Evolutionary conservation across 177 flowering plant species (phyloP).

Genomic region (Vitis hybrid): DNA sequence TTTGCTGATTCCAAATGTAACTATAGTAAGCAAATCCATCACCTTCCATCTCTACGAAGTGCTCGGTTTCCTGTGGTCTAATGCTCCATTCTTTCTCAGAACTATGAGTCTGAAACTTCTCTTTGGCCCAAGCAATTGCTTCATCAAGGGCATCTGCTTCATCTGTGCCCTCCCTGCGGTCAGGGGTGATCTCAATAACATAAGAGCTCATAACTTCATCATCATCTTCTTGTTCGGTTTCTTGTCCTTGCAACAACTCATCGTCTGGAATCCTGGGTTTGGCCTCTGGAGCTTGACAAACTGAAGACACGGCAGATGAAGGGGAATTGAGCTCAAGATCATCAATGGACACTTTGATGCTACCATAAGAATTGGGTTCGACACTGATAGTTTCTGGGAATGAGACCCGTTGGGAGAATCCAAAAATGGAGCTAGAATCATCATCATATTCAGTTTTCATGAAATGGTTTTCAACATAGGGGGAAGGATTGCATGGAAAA

Average conservation of each 20-base stretch:
- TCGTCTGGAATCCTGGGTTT: conserved; percentile 9
- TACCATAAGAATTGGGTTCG: conserved; percentile 45
- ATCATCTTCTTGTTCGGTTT: conserved; percentile 21
- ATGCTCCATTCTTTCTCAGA: conserved; percentile 11
- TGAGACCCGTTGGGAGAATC: conserved; percentile 36
- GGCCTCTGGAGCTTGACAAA: conserved; percentile 33
- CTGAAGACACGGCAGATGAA: conserved; percentile 56
- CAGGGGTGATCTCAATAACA: conserved; percentile 66
- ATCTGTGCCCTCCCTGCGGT: conserved; percentile 30
- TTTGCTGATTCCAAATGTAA: background rate
- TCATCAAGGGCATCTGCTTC: conserved; percentile 67
- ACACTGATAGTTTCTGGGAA: conserved; percentile 65
- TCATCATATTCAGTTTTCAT: conserved; percentile 18
- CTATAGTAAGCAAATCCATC: background rate
- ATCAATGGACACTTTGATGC: conserved; percentile 40
- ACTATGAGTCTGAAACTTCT: conserved; percentile 45
- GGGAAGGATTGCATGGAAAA: conserved; percentile 23
- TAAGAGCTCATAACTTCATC: conserved; percentile 63
- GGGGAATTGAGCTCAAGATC: conserved; percentile 56
- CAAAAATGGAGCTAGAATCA: conserved; percentile 19
- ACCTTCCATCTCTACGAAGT: conserved; percentile 22
- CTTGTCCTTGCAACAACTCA: conserved; percentile 12
- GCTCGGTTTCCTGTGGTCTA: conserved; percentile 2
- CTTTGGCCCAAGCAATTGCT: conserved; percentile 93
- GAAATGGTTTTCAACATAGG: conserved; percentile 16